phyloP scores from a whole-genome alignment of 306 rosid genomes.

The Arachis hypogaea region DNA sequence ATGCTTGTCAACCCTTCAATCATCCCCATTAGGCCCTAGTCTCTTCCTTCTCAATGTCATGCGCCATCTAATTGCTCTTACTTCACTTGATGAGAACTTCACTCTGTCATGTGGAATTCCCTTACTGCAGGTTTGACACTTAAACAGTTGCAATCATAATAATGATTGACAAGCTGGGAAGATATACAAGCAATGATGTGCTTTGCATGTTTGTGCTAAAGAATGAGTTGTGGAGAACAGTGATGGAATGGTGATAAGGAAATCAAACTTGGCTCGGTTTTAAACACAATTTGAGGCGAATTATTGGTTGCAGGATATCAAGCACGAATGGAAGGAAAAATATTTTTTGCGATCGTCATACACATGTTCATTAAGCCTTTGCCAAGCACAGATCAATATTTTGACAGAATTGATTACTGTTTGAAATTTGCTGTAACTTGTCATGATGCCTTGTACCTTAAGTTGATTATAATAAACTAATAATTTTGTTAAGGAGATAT shows the following conservation, averaged over 20 bases:
- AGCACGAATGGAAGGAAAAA: too few species aligned
- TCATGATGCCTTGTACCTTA: background rate
- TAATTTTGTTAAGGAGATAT: too few species aligned
- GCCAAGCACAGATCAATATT: too few species aligned
- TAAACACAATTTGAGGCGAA: background rate
- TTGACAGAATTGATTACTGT: background rate
- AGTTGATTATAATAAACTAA: background rate
- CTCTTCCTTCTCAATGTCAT: conserved; percentile 9
- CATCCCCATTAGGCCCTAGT: background rate
- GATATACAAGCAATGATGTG: background rate
- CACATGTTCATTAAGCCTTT: too few species aligned
- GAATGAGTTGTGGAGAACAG: conserved; percentile 11
- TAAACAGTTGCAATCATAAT: conserved; percentile 22
- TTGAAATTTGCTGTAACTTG: background rate
- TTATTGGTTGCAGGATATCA: too few species aligned
- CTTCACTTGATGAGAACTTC: conserved; percentile 6
- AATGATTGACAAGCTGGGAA: conserved; percentile 18
- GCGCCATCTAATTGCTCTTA: conserved; percentile 25
- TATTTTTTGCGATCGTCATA: too few species aligned
- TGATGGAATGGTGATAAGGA: background rate
- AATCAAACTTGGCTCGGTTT: background rate
- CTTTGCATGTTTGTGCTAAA: conserved; percentile 11
- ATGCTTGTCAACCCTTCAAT: conserved; percentile 1
- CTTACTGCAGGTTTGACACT: conserved; percentile 22
- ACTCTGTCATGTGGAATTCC: conserved; percentile 12